Base-by-base conservation (phyloP, 2,329 filamentous ascomycete genomes). In the Metarhizium robertsii region DNA sequence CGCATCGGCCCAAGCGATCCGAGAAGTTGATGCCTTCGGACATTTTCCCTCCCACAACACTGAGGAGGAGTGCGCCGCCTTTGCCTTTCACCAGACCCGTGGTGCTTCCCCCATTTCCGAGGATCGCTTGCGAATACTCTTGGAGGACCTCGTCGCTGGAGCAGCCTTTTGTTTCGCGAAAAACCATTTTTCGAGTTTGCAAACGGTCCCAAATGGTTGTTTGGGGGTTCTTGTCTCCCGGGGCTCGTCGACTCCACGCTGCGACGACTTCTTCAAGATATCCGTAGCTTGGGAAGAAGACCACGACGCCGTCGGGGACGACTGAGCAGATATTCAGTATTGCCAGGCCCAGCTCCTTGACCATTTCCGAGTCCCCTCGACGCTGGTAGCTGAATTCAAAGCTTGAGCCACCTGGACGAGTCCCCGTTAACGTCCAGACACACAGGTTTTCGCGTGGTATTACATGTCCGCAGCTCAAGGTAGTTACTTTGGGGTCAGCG, bases 21-120 rank as follows among this genome's bases (percentile, higher is more conserved):
- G 90, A 92, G 73, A 99, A 99, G 72, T 99, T 99, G 74, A 99
- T 99, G 61, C 94, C 94, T 72, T 99, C 94, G 56, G 90, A 95
- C 73, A 99, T 86, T 62, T 92, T 95, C 14, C 94, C 94, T 54
- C 92, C 92, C 2, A 99, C 87, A 3, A 99, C 92, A 54, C 90
- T 92, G 30, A 99, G 80, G 0, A 99, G 79, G 0, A 97, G 73
- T 0, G 88, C 92, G 0, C 92, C 92, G 50, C 79, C 65, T 4
- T 58, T 52, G 14, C 59, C 63, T 49, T 49, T 48, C n/a, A n/a
- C n/a, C n/a, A 18, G 30, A 38, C 29, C 29, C 6, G 20, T 6
- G 2, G 14, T n/a, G 45, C 54, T 59, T 5, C 58, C 54, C 1
- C n/a, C 29, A 4, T 47, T 51, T 69, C 77, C 45, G 66, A 81